phyloP scores from a whole-genome alignment of 1,139 yeast genomes.

The Nadsonia starkeyi-henricii region DNA sequence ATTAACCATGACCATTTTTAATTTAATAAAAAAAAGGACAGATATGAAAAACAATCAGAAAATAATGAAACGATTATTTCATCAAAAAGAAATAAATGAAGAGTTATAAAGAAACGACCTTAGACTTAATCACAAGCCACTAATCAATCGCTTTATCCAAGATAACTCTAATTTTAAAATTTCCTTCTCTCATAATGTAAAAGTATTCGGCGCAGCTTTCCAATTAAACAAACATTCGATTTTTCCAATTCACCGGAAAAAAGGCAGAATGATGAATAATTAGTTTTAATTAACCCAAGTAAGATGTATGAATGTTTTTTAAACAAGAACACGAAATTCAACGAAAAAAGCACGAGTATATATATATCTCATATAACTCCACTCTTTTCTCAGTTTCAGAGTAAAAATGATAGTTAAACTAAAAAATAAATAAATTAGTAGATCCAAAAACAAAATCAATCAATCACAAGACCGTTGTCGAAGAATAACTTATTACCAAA shows the following conservation, averaged over 20 bases:
- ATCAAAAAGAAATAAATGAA: constrained; percentile 7
- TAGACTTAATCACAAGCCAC: too few species aligned
- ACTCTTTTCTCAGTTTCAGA: neutral
- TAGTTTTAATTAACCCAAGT: too few species aligned
- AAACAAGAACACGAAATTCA: too few species aligned
- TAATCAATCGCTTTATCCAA: too few species aligned
- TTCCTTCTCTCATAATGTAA: neutral
- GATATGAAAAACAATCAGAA: neutral
- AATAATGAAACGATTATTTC: constrained; percentile 11
- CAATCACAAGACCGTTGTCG: neutral
- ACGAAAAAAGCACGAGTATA: too few species aligned
- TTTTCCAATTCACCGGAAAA: too few species aligned
- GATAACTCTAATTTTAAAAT: neutral
- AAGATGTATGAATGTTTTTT: too few species aligned
- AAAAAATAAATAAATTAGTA: constrained; percentile 1
- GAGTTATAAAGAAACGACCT: too few species aligned
- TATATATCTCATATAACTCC: too few species aligned
- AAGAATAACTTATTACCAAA: too few species aligned
- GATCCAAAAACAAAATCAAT: neutral
- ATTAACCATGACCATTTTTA: neutral
- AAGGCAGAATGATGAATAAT: too few species aligned
- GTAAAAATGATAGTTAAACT: neutral
- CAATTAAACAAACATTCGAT: neutral
- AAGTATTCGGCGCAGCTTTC: neutral
- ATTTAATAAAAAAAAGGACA: constrained; percentile 2